Percentiles rank a stretch among this genome's conserved stretches.
These are phyloP conservation scores for Coniferiporia weirii DNA, from an alignment of 1,284 basidiomycete species.

Conservation along the genomic window DNA sequence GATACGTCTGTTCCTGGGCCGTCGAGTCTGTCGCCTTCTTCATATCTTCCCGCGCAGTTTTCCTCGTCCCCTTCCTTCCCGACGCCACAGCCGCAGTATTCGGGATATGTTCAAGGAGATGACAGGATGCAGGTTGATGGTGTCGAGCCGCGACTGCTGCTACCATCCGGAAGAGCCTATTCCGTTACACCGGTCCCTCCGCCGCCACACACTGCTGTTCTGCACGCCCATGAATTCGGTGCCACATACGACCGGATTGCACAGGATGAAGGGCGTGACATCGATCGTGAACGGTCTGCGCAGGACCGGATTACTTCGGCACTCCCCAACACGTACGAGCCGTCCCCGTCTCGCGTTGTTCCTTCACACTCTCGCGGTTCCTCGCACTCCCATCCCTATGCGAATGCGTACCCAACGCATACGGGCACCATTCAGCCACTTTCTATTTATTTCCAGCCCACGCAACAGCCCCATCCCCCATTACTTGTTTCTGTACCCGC, in stretches of 20 bases:
- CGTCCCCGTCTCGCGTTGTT: background rate
- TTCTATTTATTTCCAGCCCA: background rate
- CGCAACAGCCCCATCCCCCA: background rate
- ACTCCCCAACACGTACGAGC: constrained; percentile 12
- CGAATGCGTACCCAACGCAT: background rate
- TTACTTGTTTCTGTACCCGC: background rate
- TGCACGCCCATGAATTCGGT: background rate
- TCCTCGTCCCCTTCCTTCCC: background rate
- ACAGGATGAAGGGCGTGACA: background rate
- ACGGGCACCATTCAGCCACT: background rate
- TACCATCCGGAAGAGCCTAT: background rate
- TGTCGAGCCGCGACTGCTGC: background rate
- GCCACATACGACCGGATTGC: background rate
- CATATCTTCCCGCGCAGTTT: background rate
- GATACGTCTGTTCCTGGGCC: constrained; percentile 3
- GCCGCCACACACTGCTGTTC: background rate
- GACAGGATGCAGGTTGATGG: background rate
- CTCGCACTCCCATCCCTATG: constrained; percentile 11
- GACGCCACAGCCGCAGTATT: constrained; percentile 3
- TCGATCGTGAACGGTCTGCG: background rate
- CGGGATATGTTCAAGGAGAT: background rate
- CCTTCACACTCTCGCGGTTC: background rate
- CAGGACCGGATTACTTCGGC: background rate
- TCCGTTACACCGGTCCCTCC: constrained; percentile 1
- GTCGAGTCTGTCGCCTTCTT: constrained; percentile 1